Percentiles rank a stretch among this genome's conserved stretches.
phyloP scores from a whole-genome alignment of 2,329 filamentous ascomycete species.

The Penicillium griseofulvum region DNA sequence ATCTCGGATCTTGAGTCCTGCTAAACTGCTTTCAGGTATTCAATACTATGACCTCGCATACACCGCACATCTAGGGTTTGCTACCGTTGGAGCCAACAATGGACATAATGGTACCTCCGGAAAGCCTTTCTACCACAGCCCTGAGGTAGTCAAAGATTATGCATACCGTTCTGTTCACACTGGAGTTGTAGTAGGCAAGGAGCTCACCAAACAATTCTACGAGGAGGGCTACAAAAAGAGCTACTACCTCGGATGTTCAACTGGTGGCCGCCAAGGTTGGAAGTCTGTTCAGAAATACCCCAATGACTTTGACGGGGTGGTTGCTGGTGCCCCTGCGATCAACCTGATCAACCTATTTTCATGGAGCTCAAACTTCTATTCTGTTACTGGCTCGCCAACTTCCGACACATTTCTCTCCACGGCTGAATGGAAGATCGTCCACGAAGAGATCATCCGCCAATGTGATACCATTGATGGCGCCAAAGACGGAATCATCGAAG shows the following conservation, averaged over 20 bases:
- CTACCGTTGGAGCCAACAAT: constrained; percentile 50
- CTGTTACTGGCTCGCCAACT: constrained; percentile 39
- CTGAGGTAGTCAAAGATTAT: constrained; percentile 50
- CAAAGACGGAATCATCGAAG: constrained; percentile 39
- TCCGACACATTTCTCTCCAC: constrained; percentile 31
- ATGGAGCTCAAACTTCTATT: constrained; percentile 46
- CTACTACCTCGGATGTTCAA: constrained; percentile 51
- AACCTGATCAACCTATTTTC: constrained; percentile 46
- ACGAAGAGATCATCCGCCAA: constrained; percentile 38
- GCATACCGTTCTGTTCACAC: constrained; percentile 48
- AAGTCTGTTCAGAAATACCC: constrained; percentile 48
- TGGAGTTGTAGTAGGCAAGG: constrained; percentile 40
- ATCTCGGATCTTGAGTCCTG: background rate
- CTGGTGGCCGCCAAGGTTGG: constrained; percentile 50
- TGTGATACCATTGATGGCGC: constrained; percentile 35
- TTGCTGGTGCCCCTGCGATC: constrained; percentile 45
- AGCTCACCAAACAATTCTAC: constrained; percentile 43
- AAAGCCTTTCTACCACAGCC: constrained; percentile 47
- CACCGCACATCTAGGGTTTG: constrained; percentile 44
- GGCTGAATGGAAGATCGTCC: constrained; percentile 32
- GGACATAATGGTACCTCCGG: constrained; percentile 52
- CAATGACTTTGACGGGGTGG: constrained; percentile 50
- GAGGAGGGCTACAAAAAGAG: constrained; percentile 41
- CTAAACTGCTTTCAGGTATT: constrained; percentile 34
- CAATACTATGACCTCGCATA: constrained; percentile 48